Percentiles rank a stretch among this genome's conserved stretches.
phyloP scores from a whole-genome alignment of 805 yeast genomes.

The Dipodascus albidus region DNA sequence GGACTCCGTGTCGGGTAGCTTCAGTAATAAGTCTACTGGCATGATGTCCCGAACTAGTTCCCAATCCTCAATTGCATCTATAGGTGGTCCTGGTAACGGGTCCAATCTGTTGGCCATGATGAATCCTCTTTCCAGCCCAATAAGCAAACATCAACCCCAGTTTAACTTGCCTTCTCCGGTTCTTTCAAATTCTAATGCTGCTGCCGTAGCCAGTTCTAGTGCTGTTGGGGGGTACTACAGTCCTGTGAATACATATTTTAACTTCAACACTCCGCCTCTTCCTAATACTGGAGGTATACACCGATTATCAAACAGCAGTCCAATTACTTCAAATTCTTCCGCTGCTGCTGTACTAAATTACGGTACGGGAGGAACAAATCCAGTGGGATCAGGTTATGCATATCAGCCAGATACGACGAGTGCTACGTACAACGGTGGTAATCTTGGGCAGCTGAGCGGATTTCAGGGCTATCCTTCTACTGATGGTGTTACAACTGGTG shows the following conservation, averaged over 20 bases:
- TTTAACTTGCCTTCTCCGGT: slow-evolving; percentile 1
- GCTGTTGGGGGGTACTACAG: background rate
- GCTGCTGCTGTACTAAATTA: background rate
- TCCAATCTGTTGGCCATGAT: background rate
- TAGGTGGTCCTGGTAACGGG: background rate
- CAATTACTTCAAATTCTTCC: background rate
- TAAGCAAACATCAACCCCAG: background rate
- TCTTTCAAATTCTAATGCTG: background rate
- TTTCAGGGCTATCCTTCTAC: background rate
- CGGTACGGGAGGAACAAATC: background rate
- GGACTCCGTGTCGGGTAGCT: background rate
- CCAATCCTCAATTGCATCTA: background rate
- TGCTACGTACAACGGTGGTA: background rate
- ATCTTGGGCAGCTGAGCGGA: background rate
- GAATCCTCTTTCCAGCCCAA: background rate
- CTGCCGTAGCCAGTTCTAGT: background rate
- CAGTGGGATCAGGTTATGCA: background rate
- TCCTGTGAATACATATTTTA: slow-evolving; percentile 1
- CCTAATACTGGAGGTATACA: background rate
- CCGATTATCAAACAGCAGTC: background rate
- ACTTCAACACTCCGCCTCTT: background rate
- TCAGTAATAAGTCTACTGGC: background rate
- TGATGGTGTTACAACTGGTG: background rate
- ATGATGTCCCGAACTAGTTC: background rate
- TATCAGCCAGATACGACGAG: background rate